Base-by-base conservation (phyloP, 176 grass and related monocot species). In the Musa itinerans region DNA sequence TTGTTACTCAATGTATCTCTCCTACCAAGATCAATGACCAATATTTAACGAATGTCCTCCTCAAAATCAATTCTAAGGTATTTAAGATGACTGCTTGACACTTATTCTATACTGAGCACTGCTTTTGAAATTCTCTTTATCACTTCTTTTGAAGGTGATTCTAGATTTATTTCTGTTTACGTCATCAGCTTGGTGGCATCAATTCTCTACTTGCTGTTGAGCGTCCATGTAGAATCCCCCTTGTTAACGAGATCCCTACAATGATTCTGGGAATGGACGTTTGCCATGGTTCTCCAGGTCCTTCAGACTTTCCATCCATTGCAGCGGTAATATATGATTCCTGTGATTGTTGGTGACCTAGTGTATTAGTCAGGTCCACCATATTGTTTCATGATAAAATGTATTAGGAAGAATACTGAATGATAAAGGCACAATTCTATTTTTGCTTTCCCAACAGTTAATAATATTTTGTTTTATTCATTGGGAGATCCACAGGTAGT, bases 61-160 rank as follows among this genome's bases (percentile, higher is more conserved):
- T 97, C 20, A 97, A 97, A 84, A 90, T 97, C 50, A 97, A 97
- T 92, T 78, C 87, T 72, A 97, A 97, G 93, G 87, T 97, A 81
- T 50, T 63, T 9, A 54, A 76, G 65, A 50, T 54, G 52, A 34
- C 22, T 11, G 53, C 58, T 20, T 9, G 16, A 50, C 23, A 19
- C 76, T 78, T 72, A 23, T 69, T 19, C 11, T 65, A 22, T 54
- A 11, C 29, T 7, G 55, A 43, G 24, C 54, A 76, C 74, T 74
- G 34, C 4, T 58, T 58, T 57, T 43, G 48, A 71, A 53, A 8
- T 62, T 17, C 29, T 9, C 23, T 56, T 27, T 51, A 20, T 29
- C 17, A 51, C 19, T 20, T 19, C 1, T 62, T 71, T 49, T 9
- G 11, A 9, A n/a, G 34, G 34, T 43, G 4, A 85, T 79, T 63